Evolutionary conservation across 345 rosid species (phyloP).

Genomic region (Hevea brasiliensis): DNA sequence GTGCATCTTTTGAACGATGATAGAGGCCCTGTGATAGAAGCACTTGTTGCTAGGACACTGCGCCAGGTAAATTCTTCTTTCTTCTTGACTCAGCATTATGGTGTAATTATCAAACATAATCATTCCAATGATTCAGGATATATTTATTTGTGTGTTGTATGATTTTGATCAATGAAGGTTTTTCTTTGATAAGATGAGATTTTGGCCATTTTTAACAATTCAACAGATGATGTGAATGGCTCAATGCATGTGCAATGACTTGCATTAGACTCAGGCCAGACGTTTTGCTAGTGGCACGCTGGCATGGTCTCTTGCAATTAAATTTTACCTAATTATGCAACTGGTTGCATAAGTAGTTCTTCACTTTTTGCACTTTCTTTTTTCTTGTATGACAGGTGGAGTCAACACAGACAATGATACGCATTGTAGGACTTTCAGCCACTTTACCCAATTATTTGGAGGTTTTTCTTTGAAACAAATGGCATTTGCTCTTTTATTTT

Average conservation of each 20-base stretch:
- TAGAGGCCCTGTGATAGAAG: conserved; percentile 98
- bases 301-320: background rate
- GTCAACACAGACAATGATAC: conserved; percentile 96
- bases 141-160: background rate
- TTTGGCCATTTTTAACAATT: background rate
- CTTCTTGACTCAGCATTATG: conserved; percentile 15
- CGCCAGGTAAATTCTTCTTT: conserved; percentile 66
- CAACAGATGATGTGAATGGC: background rate
- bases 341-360: conserved; percentile 1
- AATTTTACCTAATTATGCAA: background rate
- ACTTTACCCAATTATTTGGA: conserved; percentile 89
- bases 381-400: conserved; percentile 64
- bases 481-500: conserved; percentile 13
- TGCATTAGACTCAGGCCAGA: background rate
- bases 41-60: conserved; percentile 94
- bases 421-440: conserved; percentile 98
- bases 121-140: background rate
- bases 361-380: conserved; percentile 3
- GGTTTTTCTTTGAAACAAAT: conserved; percentile 42
- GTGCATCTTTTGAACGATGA: conserved; percentile 99
- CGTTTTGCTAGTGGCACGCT: background rate
- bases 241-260: background rate
- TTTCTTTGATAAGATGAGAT: background rate
- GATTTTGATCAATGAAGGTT: background rate
- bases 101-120: background rate